Conservation (phyloP, 129 eudicot species). For the Arctium lappa region DNA sequence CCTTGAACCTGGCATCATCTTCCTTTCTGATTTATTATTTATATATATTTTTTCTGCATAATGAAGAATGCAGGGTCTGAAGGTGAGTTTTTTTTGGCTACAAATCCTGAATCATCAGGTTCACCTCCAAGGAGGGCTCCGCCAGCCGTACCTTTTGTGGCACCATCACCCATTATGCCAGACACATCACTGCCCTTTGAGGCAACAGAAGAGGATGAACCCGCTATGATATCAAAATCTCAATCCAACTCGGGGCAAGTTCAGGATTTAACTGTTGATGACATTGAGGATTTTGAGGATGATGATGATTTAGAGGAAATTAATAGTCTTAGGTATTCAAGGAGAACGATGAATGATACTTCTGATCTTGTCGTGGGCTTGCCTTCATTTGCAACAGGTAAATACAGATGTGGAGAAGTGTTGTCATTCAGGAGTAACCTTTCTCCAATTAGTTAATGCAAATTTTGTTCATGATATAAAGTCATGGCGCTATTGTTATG, state of each 20-base stretch:
- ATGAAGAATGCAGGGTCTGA: conserved; percentile 75
- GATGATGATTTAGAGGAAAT: conserved; percentile 75
- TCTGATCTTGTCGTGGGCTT: conserved; percentile 68
- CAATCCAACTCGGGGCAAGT: conserved; percentile 61
- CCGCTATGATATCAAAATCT: conserved; percentile 42
- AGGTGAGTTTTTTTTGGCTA: conserved; percentile 87
- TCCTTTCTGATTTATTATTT: conserved; percentile 10
- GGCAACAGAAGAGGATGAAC: conserved; percentile 58
- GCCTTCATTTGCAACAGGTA: conserved; percentile 92
- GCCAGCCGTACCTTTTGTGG: conserved; percentile 62
- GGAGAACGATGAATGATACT: conserved; percentile 83
- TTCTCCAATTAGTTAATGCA: conserved; percentile 10
- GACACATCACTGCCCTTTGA: conserved; percentile 49
- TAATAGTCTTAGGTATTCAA: conserved; percentile 70
- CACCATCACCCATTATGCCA: conserved; percentile 57
- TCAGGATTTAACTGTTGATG: conserved; percentile 85
- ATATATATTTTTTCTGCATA: conserved; percentile 7
- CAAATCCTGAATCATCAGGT: conserved; percentile 77
- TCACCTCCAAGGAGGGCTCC: conserved; percentile 90
- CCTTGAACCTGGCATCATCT: conserved; percentile 21
- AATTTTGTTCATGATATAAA: neutral
- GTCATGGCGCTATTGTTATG: neutral
- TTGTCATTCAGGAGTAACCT: conserved; percentile 9
- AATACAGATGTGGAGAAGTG: conserved; percentile 10
- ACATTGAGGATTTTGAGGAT: conserved; percentile 91